Conservation (phyloP, 345 rosid species). For the Cochlearia excelsa region DNA sequence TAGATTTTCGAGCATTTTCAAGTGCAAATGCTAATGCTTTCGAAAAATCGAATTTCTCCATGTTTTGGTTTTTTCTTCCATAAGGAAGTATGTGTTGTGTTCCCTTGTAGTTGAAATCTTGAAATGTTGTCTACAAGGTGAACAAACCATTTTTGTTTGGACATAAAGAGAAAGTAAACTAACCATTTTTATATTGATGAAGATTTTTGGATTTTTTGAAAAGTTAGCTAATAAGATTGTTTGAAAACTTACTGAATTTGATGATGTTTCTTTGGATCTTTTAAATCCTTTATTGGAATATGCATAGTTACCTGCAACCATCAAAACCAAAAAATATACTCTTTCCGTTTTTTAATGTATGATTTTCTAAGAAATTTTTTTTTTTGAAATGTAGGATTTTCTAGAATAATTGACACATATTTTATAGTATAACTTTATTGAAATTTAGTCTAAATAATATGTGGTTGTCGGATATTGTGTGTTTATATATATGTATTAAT, state of each 20-base stretch:
- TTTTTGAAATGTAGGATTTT: no score
- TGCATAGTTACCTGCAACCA: slow-evolving; percentile 40
- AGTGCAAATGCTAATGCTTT: slow-evolving; percentile 71
- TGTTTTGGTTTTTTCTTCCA: slow-evolving; percentile 37
- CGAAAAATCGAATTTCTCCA: slow-evolving; percentile 58
- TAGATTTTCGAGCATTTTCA: slow-evolving; percentile 67
- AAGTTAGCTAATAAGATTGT: not conserved
- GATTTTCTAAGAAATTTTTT: not conserved
- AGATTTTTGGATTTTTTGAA: no score
- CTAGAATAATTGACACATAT: no score
- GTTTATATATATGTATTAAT: no score
- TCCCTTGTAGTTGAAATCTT: slow-evolving; percentile 40
- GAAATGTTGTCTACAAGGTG: slow-evolving; percentile 44
- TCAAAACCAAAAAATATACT: not conserved
- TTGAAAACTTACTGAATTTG: slow-evolving; percentile 48
- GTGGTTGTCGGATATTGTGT: no score
- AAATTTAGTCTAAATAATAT: no score
- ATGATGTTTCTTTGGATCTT: slow-evolving; percentile 46
- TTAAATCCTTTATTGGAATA: slow-evolving; percentile 47
- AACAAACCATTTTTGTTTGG: slow-evolving; percentile 1
- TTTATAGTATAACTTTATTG: no score
- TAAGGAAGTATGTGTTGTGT: slow-evolving; percentile 57
- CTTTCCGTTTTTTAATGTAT: not conserved
- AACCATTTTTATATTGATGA: no score
- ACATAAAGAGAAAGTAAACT: no score